A percentile compares a stretch with the other conserved stretches of the same genome.
phyloP scores from a whole-genome alignment of 2,329 filamentous ascomycete species.

The Botrytis galanthina region DNA sequence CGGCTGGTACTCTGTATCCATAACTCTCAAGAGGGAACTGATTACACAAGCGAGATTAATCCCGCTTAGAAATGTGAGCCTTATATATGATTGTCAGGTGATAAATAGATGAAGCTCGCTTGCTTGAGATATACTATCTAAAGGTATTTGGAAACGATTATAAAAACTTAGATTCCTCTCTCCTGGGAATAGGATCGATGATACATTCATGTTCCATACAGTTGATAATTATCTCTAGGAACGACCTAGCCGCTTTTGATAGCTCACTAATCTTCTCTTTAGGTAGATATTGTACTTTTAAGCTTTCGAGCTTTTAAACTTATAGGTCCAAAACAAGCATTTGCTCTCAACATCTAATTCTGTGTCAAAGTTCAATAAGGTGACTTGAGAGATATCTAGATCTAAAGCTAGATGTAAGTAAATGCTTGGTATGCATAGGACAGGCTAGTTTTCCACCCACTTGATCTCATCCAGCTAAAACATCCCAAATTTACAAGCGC shows the following conservation, averaged over 20 bases:
- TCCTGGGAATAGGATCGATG: not conserved
- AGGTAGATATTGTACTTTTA: not conserved
- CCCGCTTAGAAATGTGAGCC: not conserved
- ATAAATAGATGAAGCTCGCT: not conserved
- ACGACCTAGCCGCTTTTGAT: not conserved
- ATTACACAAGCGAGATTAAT: not conserved
- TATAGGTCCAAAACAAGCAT: not conserved
- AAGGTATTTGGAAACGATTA: not conserved
- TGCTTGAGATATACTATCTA: not conserved
- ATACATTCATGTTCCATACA: not conserved
- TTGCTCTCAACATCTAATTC: not conserved
- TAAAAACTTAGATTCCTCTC: not conserved
- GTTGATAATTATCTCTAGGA: not conserved
- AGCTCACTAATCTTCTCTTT: not conserved
- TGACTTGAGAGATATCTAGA: not conserved
- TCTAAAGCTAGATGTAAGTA: not conserved
- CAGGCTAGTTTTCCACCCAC: not conserved
- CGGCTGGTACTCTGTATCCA: not conserved
- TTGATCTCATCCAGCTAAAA: not conserved
- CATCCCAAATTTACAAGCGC: not conserved
- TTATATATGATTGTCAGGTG: not conserved
- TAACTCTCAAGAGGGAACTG: not conserved
- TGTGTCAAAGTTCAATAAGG: not conserved
- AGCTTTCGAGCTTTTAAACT: not conserved
- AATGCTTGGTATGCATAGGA: not conserved